A percentile compares a stretch with the other conserved stretches of the same genome.
Conservation (phyloP, 345 rosid species). For the Eucalyptus curtisii region DNA sequence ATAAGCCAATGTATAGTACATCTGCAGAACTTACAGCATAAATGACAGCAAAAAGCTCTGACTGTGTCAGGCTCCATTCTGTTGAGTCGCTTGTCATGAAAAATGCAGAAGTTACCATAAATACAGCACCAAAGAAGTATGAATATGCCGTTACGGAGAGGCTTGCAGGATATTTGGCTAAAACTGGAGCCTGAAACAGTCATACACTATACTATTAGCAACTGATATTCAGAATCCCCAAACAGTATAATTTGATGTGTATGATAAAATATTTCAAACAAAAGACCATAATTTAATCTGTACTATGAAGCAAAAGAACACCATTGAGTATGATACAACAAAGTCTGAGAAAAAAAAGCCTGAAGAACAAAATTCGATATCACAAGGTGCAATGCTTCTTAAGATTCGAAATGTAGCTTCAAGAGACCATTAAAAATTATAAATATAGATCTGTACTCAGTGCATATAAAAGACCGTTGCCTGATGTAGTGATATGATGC, state of each 20-base stretch:
- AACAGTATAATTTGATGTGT: not conserved
- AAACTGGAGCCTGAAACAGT: slow-evolving; percentile 64
- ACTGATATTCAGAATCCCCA: not conserved
- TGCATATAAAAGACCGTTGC: not conserved
- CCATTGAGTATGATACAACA: not conserved
- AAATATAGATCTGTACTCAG: not conserved
- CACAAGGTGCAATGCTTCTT: not conserved
- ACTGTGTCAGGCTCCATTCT: slow-evolving; percentile 69
- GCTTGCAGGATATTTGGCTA: slow-evolving; percentile 75
- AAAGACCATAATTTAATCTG: not conserved
- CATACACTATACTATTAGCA: not conserved
- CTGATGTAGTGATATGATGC: not conserved
- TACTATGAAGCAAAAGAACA: not conserved
- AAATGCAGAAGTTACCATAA: slow-evolving; percentile 63
- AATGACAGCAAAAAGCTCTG: slow-evolving; percentile 72
- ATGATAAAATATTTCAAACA: not conserved
- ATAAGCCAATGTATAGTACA: not conserved
- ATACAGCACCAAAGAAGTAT: slow-evolving; percentile 66
- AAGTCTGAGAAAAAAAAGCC: not conserved
- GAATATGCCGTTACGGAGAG: slow-evolving; percentile 78
- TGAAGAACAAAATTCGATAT: not conserved
- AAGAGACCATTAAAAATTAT: not conserved
- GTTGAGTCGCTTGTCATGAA: slow-evolving; percentile 53
- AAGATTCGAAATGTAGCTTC: not conserved
- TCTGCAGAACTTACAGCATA: slow-evolving; percentile 64